Evolutionary conservation across 2,329 filamentous ascomycete genomes (phyloP), one percentile per base, ranked within the genome.

Genomic region (Trichoderma sp.): DNA sequence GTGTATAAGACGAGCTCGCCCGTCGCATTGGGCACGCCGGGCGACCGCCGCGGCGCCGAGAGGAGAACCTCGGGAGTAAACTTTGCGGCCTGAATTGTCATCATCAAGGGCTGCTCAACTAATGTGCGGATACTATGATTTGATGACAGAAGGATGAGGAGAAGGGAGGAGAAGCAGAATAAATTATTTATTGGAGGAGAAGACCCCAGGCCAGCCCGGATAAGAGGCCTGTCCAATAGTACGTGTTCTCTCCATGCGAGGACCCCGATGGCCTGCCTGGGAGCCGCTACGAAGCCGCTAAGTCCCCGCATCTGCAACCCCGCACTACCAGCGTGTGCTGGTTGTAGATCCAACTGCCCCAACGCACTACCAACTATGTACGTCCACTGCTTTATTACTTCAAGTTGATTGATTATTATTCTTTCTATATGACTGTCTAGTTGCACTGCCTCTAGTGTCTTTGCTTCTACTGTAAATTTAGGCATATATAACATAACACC

Each of bases 51-150:
- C 37, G 92, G 91, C 19, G 91, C 91, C 72, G 90, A 90, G 75
- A 96, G 86, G 69, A 96, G 84, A 73, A 92, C 90, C 83, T 93
- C 87, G 5, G 92, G 91, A 11, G 91, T 93, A 81, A 94, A 92
- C 73, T 90, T 91, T 73, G 85, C 83, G 11, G 90, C 89, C 73
- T 86, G 85, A 76, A 92, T 85, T 8, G 90, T 92, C 92, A 94
- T 94, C 72, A 76, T 78, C 72, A 73, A 69, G 68, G 61, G 65
- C 64, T 52, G 68, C 52, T 66, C 40, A 43, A 49, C 5, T 19
- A 31, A 29, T n/a, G 21, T 31, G 37, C n/a, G 11, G 31, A 35
- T n/a, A 37, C 29, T 55, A 47, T 37, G 27, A 43, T 16, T n/a
- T 33, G 19, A 14, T 21, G 37, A 57, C 13, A 47, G n/a, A 21